Evolutionary conservation across 352 stramenopile genomes (phyloP), one percentile per base, ranked within the genome.

Genomic region (Globisporangium camurandrum): DNA sequence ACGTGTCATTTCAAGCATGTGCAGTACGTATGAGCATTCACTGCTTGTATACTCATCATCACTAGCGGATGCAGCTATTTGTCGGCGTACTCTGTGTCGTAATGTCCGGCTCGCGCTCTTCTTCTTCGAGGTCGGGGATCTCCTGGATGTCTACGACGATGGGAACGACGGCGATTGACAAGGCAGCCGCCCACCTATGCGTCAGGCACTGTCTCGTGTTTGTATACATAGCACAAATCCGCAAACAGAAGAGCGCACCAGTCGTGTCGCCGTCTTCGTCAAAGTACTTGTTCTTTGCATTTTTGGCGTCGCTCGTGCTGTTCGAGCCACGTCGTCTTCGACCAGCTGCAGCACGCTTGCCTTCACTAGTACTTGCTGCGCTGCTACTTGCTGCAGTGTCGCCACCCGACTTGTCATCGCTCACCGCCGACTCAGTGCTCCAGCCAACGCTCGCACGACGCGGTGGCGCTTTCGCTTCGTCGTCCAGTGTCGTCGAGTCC

Each of bases 111-210:
- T 88, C 76, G 17, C 79, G 79, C 42, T 91, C 79, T 59, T 91
- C 79, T 55, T 91, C 79, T 33, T 91, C 76, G 7, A 91, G 54
- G 54, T 91, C 79, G 1, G 79, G 79, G 38, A 91, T 88, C 61
- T 91, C 79, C 26, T 86, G 64, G 33, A 90, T 83, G 23, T 88
- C 79, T 90, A 40, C 30, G n/a, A 41, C 0, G 4, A 1, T 1
- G 14, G 10, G 20, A 28, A 20, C 1, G 4, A 23, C 11, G 38
- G 14, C 12, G 36, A 1, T 8, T 14, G 23, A 48, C 30, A 12
- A 30, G 22, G 12, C 22, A 46, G 3, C n/a, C 39, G 14, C n/a
- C 5, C 19, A 5, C 19, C 31, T 22, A 28, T 8, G 20, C 9
- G 19, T 8, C 24, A 22, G 3, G 4, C 22, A 46, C 28, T 28